A percentile compares a stretch with the other conserved stretches of the same genome.
These are phyloP conservation scores for Tympanopsis confertula DNA, from an alignment of 2,329 filamentous ascomycete species.

Conservation along the genomic window DNA sequence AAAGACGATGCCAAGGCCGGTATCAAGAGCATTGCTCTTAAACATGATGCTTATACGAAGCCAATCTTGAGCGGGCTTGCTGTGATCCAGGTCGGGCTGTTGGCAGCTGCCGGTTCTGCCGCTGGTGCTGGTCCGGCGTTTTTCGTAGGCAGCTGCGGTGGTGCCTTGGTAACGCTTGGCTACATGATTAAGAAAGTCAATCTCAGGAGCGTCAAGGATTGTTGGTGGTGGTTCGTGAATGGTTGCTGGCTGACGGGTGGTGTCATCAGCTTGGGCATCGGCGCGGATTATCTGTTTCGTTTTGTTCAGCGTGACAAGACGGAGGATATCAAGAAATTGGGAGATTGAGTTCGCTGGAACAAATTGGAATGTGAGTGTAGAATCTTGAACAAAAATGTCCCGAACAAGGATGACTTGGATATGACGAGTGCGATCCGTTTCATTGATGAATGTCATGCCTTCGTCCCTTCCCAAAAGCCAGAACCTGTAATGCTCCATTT, in stretches of 20 bases:
- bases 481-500: no score
- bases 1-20: slow-evolving; percentile 75
- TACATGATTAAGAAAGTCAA: slow-evolving; percentile 59
- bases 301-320: slow-evolving; percentile 23
- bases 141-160: slow-evolving; percentile 57
- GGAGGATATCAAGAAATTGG: slow-evolving; percentile 4
- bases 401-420: no score
- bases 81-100: slow-evolving; percentile 53
- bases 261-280: slow-evolving; percentile 44
- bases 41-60: slow-evolving; percentile 69
- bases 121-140: slow-evolving; percentile 57
- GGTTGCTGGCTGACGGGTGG: slow-evolving; percentile 60
- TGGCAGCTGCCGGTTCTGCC: slow-evolving; percentile 58
- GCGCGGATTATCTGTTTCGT: slow-evolving; percentile 43
- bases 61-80: slow-evolving; percentile 61
- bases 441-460: no score
- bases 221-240: slow-evolving; percentile 70
- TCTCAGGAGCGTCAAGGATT: slow-evolving; percentile 52
- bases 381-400: no score
- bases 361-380: no score
- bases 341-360: no score
- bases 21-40: slow-evolving; percentile 77
- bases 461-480: no score
- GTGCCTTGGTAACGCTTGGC: slow-evolving; percentile 45
- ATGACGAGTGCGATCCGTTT: no score